These are phyloP conservation scores for Tricholoma saponaceum DNA, from an alignment of 768 basidiomycete genomes.

Conservation along the genomic window DNA sequence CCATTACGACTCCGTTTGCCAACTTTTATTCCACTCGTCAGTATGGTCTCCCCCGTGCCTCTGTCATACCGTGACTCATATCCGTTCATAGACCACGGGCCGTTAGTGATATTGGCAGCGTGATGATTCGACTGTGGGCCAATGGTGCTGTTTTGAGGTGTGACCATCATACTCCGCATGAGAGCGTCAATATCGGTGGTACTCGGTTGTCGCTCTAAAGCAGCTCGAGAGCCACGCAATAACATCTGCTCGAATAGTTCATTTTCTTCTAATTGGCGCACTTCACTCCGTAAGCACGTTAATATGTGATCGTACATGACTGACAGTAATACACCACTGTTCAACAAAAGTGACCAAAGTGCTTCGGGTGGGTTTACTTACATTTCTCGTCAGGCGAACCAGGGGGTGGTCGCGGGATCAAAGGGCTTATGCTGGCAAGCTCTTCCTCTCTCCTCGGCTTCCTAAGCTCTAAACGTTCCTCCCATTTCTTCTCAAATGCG, in stretches of 20 bases:
- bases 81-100: constrained; percentile 33
- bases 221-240: constrained; percentile 43
- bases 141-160: constrained; percentile 9
- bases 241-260: constrained; percentile 46
- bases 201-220: constrained; percentile 36
- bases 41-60: constrained; percentile 4
- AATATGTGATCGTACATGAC: constrained; percentile 34
- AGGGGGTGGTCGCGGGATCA: constrained; percentile 26
- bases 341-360: background rate
- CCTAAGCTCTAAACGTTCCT: constrained; percentile 33
- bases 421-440: constrained; percentile 33
- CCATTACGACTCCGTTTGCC: constrained; percentile 20
- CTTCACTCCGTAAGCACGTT: constrained; percentile 29
- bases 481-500: constrained; percentile 41
- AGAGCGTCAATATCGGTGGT: constrained; percentile 45
- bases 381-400: constrained; percentile 31
- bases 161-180: constrained; percentile 51
- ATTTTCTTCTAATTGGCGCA: constrained; percentile 41
- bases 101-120: constrained; percentile 21
- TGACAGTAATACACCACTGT: constrained; percentile 7
- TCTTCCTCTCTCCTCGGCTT: constrained; percentile 37
- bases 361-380: constrained; percentile 7
- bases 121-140: constrained; percentile 8
- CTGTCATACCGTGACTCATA: constrained; percentile 4
- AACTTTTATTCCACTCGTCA: constrained; percentile 7